Base-by-base conservation (phyloP, 2,329 filamentous ascomycete species). In the Trichoderma breve region DNA sequence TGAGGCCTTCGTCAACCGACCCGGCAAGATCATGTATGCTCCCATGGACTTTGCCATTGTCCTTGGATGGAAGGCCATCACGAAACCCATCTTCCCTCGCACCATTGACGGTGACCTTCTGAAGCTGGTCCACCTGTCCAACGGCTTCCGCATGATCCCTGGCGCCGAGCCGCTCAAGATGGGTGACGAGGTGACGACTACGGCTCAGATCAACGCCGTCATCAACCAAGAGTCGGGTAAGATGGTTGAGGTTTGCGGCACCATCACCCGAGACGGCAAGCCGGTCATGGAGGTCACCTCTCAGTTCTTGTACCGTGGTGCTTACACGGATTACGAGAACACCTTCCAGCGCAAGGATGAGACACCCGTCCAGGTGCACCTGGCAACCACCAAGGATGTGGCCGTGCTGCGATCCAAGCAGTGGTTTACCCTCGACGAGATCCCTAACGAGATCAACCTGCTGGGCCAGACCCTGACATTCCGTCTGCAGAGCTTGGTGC, bases 241-340 rank as follows among this genome's bases (percentile, higher is more conserved):
- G 87, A 98, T 99, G 95, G 97, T 99, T 21, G 97, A 99, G 83
- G 95, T 99, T n/a, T 98, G 95, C 78, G 96, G 96, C 74, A 99
- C 96, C 6, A 97, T 99, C 78, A 92, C 89, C 69, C 92, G 96
- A 57, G 90, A 95, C 69, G 92, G 92, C 30, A 83, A 93, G 81
- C 87, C 94, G 6, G 94, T 99, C 74, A 99, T 99, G 96, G 94
- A 99, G 80, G 96, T 99, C 32, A 98, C 95, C 14, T 98, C 94
- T 74, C 96, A 99, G 82, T 99, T 99, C 88, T 83, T 99, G 78
- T 99, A 99, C 87, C 92, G 97, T 64, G 96, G 96, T 71, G 87
- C 88, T 34, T 99, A 99, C 84, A 92, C 89, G 71, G 97, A 99
- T 82, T 99, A 90, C 77, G 93, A 98, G 84, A 99, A 97, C 84